These are phyloP conservation scores for Stipa capillata DNA, from an alignment of 176 grass and related monocot genomes.

Conservation along the genomic window DNA sequence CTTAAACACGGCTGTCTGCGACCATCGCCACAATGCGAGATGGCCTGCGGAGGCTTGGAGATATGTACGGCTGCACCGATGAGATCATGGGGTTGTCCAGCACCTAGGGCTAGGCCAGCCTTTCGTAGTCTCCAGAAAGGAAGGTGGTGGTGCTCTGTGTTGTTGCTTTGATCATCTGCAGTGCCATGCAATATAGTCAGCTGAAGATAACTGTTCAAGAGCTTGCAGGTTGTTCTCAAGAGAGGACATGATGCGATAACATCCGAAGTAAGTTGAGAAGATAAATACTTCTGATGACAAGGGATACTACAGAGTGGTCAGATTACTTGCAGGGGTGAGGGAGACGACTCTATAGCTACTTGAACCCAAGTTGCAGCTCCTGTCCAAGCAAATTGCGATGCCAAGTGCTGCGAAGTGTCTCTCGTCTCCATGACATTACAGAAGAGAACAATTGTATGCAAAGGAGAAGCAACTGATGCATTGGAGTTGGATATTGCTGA, in stretches of 20 bases:
- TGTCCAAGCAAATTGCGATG: not conserved
- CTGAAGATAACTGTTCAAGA: not conserved
- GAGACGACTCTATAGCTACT: slow-evolving; percentile 22
- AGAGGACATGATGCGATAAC: not conserved
- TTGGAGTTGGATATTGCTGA: not conserved
- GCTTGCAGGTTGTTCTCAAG: not conserved
- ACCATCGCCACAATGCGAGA: not conserved
- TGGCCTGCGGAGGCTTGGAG: not conserved
- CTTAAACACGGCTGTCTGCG: not conserved
- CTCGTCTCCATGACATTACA: not conserved
- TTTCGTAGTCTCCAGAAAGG: not conserved
- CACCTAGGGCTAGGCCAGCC: slow-evolving; percentile 18
- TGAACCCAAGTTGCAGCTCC: not conserved
- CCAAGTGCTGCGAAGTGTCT: slow-evolving; percentile 14
- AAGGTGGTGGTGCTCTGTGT: not conserved
- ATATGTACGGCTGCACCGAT: not conserved
- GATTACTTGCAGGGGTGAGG: not conserved
- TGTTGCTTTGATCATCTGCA: not conserved
- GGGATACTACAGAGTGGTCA: not conserved
- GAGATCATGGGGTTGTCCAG: slow-evolving; percentile 17
- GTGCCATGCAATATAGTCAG: not conserved
- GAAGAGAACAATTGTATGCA: not conserved
- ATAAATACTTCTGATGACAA: not conserved
- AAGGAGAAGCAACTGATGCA: not conserved
- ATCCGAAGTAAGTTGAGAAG: not conserved